Base-by-base conservation (phyloP, 331 rosid genomes). In the Cucumis variabilis region DNA sequence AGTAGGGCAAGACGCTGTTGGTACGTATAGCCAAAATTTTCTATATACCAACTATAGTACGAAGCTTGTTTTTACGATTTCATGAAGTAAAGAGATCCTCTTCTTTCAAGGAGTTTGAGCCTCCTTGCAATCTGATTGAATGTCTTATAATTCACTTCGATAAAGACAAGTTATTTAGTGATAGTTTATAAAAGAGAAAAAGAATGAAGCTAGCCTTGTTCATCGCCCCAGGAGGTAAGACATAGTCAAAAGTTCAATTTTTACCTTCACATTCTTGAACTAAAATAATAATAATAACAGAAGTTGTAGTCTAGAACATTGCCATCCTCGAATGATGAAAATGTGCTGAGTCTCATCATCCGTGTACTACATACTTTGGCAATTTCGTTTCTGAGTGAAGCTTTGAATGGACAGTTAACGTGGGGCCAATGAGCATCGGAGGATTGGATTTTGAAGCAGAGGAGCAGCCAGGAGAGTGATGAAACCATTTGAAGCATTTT, bases 1-100 rank as follows among this genome's bases (percentile, higher is more conserved):
- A 90, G 92, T 94, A 4, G 98, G 98, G 58, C 90, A 93, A 62
- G 97, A 97, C 90, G 99, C 98, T 83, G 94, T 95, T 82, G 98
- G 98, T 95, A 94, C 81, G 97, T 87, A 46, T 76, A 44, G 58
- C 60, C 15, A 78, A 23, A 5, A 15, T 11, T 37, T 50, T 11
- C 51, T 4, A 17, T 58, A 53, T 53, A 80, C 48, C 70, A 80
- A 28, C 69, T 80, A 55, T 80, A 41, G 11, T 53, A 28, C 20
- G 10, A 50, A 55, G 50, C 51, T 50, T 80, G 48, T 28, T 44
- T 82, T 65, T 83, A 50, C 50, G n/a, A 20, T 53, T 51, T 71
- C 13, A 58, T 71, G 48, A 19, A 68, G 73, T 66, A 65, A 75
- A 25, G 16, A 20, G 33, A 30, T 28, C 27, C 14, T 33, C 66